Percentiles rank a stretch among this genome's conserved stretches.
phyloP scores from a whole-genome alignment of 768 basidiomycete genomes.

The Lenzites betulinus region DNA sequence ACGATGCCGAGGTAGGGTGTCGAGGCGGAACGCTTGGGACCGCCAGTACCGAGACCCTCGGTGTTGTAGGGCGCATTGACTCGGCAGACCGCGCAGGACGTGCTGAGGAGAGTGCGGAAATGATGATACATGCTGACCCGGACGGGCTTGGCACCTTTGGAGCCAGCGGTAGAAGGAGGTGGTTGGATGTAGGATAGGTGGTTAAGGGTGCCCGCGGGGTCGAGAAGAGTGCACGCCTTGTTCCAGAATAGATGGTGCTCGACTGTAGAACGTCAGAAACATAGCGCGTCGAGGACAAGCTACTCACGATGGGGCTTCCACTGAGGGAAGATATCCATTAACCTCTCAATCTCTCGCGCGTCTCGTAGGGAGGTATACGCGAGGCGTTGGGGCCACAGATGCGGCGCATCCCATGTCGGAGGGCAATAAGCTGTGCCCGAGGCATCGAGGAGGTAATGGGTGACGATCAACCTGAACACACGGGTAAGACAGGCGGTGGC shows the following conservation, averaged over 20 bases:
- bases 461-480: constrained; percentile 53
- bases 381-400: constrained; percentile 62
- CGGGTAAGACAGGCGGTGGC: constrained; percentile 23
- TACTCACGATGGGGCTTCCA: constrained; percentile 64
- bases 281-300: constrained; percentile 18
- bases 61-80: constrained; percentile 58
- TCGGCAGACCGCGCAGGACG: constrained; percentile 67
- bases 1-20: constrained; percentile 49
- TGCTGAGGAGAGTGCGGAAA: constrained; percentile 56
- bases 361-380: constrained; percentile 66
- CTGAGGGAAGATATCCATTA: constrained; percentile 63
- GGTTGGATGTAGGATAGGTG: constrained; percentile 47
- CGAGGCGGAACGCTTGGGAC: constrained; percentile 42
- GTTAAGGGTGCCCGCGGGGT: constrained; percentile 59
- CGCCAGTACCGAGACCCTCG: constrained; percentile 50
- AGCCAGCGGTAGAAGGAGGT: constrained; percentile 31
- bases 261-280: constrained; percentile 42
- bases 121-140: constrained; percentile 54
- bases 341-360: constrained; percentile 55
- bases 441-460: constrained; percentile 56
- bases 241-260: constrained; percentile 73
- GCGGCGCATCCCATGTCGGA: constrained; percentile 47
- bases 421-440: constrained; percentile 49
- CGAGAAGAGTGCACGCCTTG: constrained; percentile 60
- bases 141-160: constrained; percentile 22